Base-by-base conservation (phyloP, 768 basidiomycete genomes). In the Lentinula boryana region DNA sequence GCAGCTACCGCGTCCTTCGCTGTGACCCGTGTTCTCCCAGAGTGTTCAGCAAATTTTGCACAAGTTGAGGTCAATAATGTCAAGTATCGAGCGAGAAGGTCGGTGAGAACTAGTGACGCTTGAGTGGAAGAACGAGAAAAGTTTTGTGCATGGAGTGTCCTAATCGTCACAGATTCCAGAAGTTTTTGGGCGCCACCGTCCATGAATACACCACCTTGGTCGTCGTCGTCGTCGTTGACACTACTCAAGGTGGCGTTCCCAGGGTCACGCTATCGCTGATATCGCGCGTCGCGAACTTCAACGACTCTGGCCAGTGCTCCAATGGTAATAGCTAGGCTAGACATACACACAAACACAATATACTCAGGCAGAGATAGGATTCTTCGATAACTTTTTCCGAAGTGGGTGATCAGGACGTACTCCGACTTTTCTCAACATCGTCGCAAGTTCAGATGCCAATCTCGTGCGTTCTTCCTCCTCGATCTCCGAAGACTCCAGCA, bases 101-200 rank as follows among this genome's bases (percentile, higher is more conserved):
- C 90, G 12, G 89, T 87, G 51, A 93, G 78, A 16, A 88, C 81
- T 27, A 82, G 73, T 9, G 85, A 78, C 3, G 92, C 89, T 67
- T 88, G 87, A 1, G 84, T 74, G 2, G 92, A 93, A 0, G 91
- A 81, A 55, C 89, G 82, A 40, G 87, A 84, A 73, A 94, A 93
- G 63, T 80, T 80, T 64, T 92, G 84, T 0, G 89, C 87, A 64
- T 93, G 90, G 15, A 93, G 79, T 16, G 89, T 87, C 58, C 85
- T 82, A 69, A 85, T 79, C 1, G 84, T 81, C 0, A 82, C 84
- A 3, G 86, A 78, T 73, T 91, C 89, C 62, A 91, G 78, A 59
- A 90, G 70, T 67, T 83, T 87, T 62, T 80, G 75, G 0, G 84
- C 75, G 31, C 80, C 81, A 60, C 71, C 69, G 63, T 88, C 84